Evolutionary conservation across 148 eudicot genomes (phyloP).

Genomic region (Dianthus caryophyllus): DNA sequence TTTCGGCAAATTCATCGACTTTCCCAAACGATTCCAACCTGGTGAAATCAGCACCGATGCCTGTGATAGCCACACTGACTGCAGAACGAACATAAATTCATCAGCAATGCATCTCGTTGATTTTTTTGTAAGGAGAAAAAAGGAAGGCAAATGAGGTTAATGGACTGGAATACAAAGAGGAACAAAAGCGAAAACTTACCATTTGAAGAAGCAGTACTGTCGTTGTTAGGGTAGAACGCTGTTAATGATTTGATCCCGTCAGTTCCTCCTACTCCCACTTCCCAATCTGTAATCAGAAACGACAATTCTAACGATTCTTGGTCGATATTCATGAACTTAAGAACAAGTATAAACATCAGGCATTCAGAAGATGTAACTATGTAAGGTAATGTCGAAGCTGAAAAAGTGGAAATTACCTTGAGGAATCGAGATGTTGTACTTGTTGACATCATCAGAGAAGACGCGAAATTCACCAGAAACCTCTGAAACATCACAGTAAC

Average conservation of each 20-base stretch:
- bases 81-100: constrained; percentile 13
- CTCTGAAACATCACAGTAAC: constrained; percentile 27
- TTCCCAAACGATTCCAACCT: constrained; percentile 92
- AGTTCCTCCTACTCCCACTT: constrained; percentile 62
- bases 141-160: too few relatives aligned
- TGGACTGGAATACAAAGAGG: neutral
- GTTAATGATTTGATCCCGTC: constrained; percentile 65
- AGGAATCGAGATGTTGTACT: constrained; percentile 70
- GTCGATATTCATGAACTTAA: neutral
- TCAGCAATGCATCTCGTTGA: neutral
- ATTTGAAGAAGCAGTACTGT: constrained; percentile 57
- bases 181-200: constrained; percentile 34
- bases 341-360: neutral
- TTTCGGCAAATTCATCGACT: constrained; percentile 91
- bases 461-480: constrained; percentile 45
- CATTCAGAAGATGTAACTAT: neutral
- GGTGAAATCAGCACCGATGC: constrained; percentile 95
- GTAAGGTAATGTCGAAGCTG: neutral
- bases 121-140: too few relatives aligned
- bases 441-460: constrained; percentile 73
- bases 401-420: constrained; percentile 39
- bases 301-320: neutral
- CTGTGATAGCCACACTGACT: constrained; percentile 81
- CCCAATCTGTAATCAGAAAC: constrained; percentile 58
- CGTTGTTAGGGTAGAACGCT: constrained; percentile 70